A percentile compares a stretch with the other conserved stretches of the same genome.
These are phyloP conservation scores for Suillus alpinus DNA, from an alignment of 768 basidiomycete genomes.

Conservation along the genomic window DNA sequence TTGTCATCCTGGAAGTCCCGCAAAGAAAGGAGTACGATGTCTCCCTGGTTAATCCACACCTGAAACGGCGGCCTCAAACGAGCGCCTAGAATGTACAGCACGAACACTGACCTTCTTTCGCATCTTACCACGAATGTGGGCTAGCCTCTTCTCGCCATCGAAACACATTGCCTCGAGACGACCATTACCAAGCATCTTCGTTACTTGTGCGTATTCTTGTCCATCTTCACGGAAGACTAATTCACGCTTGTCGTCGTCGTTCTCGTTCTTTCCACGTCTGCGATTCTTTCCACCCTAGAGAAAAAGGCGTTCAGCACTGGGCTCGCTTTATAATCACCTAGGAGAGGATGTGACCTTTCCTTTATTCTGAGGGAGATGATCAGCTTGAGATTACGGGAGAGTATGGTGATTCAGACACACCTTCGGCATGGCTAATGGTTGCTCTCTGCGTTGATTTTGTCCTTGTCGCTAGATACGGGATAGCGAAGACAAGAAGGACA, in stretches of 20 bases:
- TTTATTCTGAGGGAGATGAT: slow-evolving; percentile 50
- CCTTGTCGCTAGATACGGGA: slow-evolving; percentile 4
- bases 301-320: background rate
- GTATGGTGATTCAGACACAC: slow-evolving; percentile 24
- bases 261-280: slow-evolving; percentile 99
- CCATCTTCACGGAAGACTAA: slow-evolving; percentile 98
- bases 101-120: slow-evolving; percentile 81
- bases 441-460: slow-evolving; percentile 15
- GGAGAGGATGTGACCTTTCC: slow-evolving; percentile 55
- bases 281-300: slow-evolving; percentile 96
- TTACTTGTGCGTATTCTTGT: slow-evolving; percentile 98
- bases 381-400: slow-evolving; percentile 10
- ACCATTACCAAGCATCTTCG: slow-evolving; percentile 98
- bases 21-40: slow-evolving; percentile 90
- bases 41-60: slow-evolving; percentile 99
- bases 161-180: slow-evolving; percentile 95
- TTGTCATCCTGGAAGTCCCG: slow-evolving; percentile 99
- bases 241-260: slow-evolving; percentile 98
- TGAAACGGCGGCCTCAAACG: slow-evolving; percentile 29
- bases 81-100: background rate
- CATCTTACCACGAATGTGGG: slow-evolving; percentile 99
- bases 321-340: background rate
- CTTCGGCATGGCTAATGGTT: slow-evolving; percentile 46
- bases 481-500: background rate
- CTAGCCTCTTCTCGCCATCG: slow-evolving; percentile 96